Base-by-base conservation (phyloP, 2,329 filamentous ascomycete species). In the Trichothecium sympodiale region DNA sequence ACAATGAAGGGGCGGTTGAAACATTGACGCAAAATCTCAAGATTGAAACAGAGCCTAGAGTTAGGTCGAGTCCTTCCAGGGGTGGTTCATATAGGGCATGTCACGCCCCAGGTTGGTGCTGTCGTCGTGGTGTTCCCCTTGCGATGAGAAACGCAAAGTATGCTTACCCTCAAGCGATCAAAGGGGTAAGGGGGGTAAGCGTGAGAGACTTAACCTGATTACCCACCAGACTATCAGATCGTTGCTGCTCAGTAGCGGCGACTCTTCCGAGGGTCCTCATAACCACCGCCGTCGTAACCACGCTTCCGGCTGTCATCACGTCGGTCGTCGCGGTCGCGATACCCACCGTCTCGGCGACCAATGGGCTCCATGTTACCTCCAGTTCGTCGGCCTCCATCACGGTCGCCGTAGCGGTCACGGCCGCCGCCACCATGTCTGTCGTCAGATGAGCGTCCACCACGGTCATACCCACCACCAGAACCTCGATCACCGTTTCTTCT, bases 331-430 rank as follows among this genome's bases (percentile, higher is more conserved):
- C 50, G 52, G 32, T 61, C 58, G 39, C 70, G 64, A 31, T 38
- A 34, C 25, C 36, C 36, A 38, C 33, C 33, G 13, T 37, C 38
- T 8, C 38, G 18, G 8, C 28, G 18, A 20, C 82, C 79, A 54
- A 91, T 75, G 42, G 84, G 85, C 56, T 93, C 86, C 59, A 82
- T 81, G 61, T 93, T 91, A 63, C 83, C 83, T 45, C 83, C 83
- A 38, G 76, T 80, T 30, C 65, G 62, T 39, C 71, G 67, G 40
- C 28, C 34, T 28, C 13, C 35, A 35, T 71, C 59, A 39, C 69
- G 71, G 45, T 74, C 67, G 34, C 68, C 62, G 44, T 47, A 63
- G 57, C 76, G 34, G 28, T 37, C 38, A 17, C 17, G 65, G 41
- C 61, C 65, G 46, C 64, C 63, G 41, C 66, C 63, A 41, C 66